phyloP scores from a whole-genome alignment of 441 rosid species.

The Erysimum pusillum region DNA sequence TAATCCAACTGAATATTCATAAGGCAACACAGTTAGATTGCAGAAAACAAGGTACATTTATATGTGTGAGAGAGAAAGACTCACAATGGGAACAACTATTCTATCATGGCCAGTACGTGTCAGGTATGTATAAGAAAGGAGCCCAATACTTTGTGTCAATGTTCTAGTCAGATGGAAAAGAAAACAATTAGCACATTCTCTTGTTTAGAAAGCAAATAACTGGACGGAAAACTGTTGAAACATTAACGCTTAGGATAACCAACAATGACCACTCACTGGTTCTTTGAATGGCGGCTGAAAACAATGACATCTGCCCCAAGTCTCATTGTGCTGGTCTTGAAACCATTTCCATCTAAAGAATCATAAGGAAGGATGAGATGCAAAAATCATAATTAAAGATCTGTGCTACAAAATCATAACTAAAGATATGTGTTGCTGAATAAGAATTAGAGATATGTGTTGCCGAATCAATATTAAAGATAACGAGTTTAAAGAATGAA shows the following conservation, averaged over 20 bases:
- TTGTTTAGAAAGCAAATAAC: slow-evolving; percentile 21
- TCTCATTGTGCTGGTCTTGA: slow-evolving; percentile 98
- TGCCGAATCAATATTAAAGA: slow-evolving; percentile 32
- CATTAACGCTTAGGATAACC: slow-evolving; percentile 13
- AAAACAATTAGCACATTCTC: slow-evolving; percentile 43
- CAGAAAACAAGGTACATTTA: slow-evolving; percentile 20
- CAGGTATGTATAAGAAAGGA: slow-evolving; percentile 90
- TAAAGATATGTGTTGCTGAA: slow-evolving; percentile 26
- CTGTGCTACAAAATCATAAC: slow-evolving; percentile 22
- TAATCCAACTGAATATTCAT: slow-evolving; percentile 79
- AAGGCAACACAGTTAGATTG: slow-evolving; percentile 32
- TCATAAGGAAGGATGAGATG: slow-evolving; percentile 41
- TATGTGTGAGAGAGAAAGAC: slow-evolving; percentile 37
- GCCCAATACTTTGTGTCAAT: slow-evolving; percentile 85
- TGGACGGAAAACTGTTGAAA: slow-evolving; percentile 15
- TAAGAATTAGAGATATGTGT: slow-evolving; percentile 27
- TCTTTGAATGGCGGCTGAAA: slow-evolving; percentile 73
- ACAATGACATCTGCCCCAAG: slow-evolving; percentile 97
- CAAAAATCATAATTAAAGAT: slow-evolving; percentile 31
- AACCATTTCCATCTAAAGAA: slow-evolving; percentile 95
- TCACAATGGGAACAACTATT: slow-evolving; percentile 94
- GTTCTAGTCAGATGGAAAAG: slow-evolving; percentile 53
- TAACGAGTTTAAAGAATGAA: slow-evolving; percentile 23
- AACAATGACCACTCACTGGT: slow-evolving; percentile 63
- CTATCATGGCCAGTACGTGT: slow-evolving; percentile 77